A percentile compares a stretch with the other conserved stretches of the same genome.
Evolutionary conservation across 208 protist genomes (phyloP).

Genomic region (Leishmania amazonensis): DNA sequence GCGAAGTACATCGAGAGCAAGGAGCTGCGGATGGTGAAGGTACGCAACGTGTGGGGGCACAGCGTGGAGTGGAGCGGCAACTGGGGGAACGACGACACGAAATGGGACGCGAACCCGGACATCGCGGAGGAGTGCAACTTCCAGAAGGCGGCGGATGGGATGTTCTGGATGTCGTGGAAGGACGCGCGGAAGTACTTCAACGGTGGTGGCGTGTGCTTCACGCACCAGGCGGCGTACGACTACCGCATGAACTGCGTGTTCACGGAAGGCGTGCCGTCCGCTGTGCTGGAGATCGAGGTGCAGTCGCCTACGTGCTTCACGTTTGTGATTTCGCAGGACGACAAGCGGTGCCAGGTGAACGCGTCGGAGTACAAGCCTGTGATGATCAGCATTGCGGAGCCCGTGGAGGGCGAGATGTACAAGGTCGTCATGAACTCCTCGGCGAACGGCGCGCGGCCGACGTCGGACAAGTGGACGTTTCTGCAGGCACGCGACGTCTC

Average conservation of each 20-base stretch:
- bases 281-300: slow-evolving; percentile 73
- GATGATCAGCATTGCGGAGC: slow-evolving; percentile 81
- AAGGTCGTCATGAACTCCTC: slow-evolving; percentile 80
- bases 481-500: slow-evolving; percentile 80
- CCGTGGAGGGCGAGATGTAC: slow-evolving; percentile 47
- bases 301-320: slow-evolving; percentile 64
- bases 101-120: slow-evolving; percentile 77
- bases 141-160: slow-evolving; percentile 51
- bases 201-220: slow-evolving; percentile 82
- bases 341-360: slow-evolving; percentile 53
- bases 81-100: slow-evolving; percentile 71
- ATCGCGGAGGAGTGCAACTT: slow-evolving; percentile 70
- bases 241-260: slow-evolving; percentile 82
- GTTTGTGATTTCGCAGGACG: slow-evolving; percentile 77
- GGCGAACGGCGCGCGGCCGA: slow-evolving; percentile 57
- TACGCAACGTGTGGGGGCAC: slow-evolving; percentile 74
- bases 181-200: slow-evolving; percentile 85
- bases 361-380: slow-evolving; percentile 71
- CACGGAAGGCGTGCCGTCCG: slow-evolving; percentile 58
- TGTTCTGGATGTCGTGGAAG: slow-evolving; percentile 88
- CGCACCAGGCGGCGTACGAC: slow-evolving; percentile 59
- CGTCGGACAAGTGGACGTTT: slow-evolving; percentile 79
- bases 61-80: slow-evolving; percentile 74
- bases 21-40: slow-evolving; percentile 62
- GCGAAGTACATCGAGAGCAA: slow-evolving; percentile 55